Evolutionary conservation across 139 green algal species (phyloP).

Genomic region (Tetradesmus obliquus): DNA sequence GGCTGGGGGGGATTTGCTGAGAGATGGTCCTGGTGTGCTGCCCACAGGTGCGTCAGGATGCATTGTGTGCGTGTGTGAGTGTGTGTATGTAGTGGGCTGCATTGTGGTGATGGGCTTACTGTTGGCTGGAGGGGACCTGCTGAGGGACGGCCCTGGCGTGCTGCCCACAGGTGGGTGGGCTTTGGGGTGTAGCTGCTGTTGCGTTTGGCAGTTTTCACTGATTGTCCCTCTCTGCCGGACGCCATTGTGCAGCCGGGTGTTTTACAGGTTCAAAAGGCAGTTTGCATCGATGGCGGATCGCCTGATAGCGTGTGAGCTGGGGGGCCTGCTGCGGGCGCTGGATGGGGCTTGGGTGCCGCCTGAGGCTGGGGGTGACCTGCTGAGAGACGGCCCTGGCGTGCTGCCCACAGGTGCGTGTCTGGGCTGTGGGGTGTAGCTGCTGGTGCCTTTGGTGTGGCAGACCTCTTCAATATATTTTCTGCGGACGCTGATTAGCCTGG

Average conservation of each 20-base stretch:
- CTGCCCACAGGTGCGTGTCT: slow-evolving; percentile 86
- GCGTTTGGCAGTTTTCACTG: too few relatives aligned
- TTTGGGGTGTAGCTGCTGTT: too few relatives aligned
- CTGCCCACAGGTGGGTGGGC: slow-evolving; percentile 84
- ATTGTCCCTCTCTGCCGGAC: too few relatives aligned
- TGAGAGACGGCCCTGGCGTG: slow-evolving; percentile 94
- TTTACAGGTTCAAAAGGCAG: too few relatives aligned
- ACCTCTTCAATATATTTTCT: slow-evolving; percentile 65
- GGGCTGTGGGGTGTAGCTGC: slow-evolving; percentile 78
- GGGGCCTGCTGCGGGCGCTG: slow-evolving; percentile 74
- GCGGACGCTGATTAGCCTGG: not conserved
- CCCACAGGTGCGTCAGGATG: slow-evolving; percentile 79
- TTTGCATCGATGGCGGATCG: too few relatives aligned
- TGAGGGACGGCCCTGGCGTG: slow-evolving; percentile 90
- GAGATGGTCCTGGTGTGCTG: slow-evolving; percentile 95
- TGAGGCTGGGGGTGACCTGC: slow-evolving; percentile 93
- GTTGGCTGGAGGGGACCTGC: not conserved
- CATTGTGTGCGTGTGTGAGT: not conserved
- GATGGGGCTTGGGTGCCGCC: slow-evolving; percentile 91
- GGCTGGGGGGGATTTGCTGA: slow-evolving; percentile 94
- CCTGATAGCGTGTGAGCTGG: slow-evolving; percentile 68
- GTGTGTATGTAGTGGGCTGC: not conserved
- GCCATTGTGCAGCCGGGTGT: too few relatives aligned
- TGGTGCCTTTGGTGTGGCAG: slow-evolving; percentile 93
- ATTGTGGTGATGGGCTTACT: too few relatives aligned